Percentiles rank a stretch among this genome's conserved stretches.
These are phyloP conservation scores for Suillus sp. DNA, from an alignment of 768 basidiomycete species.

Conservation along the genomic window DNA sequence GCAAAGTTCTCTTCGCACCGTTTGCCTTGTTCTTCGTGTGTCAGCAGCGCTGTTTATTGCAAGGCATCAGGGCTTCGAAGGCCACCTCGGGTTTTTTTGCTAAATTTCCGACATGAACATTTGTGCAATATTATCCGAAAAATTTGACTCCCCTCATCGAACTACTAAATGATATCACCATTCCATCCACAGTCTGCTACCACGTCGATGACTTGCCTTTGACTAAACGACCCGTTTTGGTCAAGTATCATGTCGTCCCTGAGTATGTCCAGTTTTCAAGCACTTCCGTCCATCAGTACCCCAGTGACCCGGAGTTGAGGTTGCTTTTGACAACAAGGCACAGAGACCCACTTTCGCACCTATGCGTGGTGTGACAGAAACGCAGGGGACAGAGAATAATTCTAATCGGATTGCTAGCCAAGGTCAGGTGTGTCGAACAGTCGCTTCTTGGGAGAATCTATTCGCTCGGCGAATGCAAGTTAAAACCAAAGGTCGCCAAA, in stretches of 20 bases:
- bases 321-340: not conserved
- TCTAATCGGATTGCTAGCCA: not conserved
- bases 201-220: too few species aligned
- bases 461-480: not conserved
- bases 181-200: not conserved
- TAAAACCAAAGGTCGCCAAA: too few species aligned
- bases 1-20: not conserved
- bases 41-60: constrained; percentile 23
- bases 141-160: not conserved
- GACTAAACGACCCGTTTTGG: not conserved
- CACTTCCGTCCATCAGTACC: not conserved
- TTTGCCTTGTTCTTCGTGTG: constrained; percentile 15
- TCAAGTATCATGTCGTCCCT: not conserved
- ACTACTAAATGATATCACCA: not conserved
- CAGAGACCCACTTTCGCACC: too few species aligned
- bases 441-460: not conserved
- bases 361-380: too few species aligned
- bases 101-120: constrained; percentile 20
- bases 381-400: not conserved
- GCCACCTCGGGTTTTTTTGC: constrained; percentile 39
- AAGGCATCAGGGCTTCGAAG: constrained; percentile 26
- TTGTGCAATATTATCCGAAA: constrained; percentile 19
- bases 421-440: not conserved
- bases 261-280: not conserved
- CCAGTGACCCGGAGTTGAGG: not conserved